Percentiles rank a stretch among this genome's conserved stretches.
phyloP scores from a whole-genome alignment of 306 rosid species.

The Pyrus pyrifolia region DNA sequence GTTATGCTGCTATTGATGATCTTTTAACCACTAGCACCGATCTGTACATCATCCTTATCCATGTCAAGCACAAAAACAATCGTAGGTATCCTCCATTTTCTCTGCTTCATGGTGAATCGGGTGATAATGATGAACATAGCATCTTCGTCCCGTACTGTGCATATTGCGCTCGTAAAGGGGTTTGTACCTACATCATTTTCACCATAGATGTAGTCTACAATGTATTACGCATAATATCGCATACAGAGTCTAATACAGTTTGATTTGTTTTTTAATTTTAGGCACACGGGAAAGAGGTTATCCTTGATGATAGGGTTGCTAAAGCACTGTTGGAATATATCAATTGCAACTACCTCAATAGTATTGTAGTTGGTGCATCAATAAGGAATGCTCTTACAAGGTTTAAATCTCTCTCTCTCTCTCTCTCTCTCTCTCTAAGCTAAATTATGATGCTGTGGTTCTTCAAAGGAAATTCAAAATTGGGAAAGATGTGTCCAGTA shows the following conservation, averaged over 20 bases:
- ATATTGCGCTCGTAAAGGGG: constrained; percentile 57
- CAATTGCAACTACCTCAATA: constrained; percentile 38
- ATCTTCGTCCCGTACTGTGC: constrained; percentile 54
- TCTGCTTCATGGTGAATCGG: constrained; percentile 13
- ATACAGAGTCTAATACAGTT: neutral
- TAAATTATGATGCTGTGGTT: constrained; percentile 6
- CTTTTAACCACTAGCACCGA: constrained; percentile 29
- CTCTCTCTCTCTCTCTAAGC: neutral
- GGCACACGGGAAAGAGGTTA: constrained; percentile 58
- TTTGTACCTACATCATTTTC: constrained; percentile 5
- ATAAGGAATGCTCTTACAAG: constrained; percentile 53
- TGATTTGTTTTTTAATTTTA: constrained; percentile 9
- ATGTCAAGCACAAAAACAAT: constrained; percentile 48
- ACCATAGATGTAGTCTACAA: neutral
- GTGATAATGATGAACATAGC: constrained; percentile 25
- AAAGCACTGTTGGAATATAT: constrained; percentile 55
- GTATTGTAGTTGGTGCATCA: constrained; percentile 66
- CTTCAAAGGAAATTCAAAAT: constrained; percentile 51
- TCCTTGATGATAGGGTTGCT: constrained; percentile 53
- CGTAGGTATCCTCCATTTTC: constrained; percentile 63
- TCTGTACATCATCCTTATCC: constrained; percentile 49
- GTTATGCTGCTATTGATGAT: constrained; percentile 48
- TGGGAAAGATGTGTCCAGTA: constrained; percentile 37
- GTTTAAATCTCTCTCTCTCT: constrained; percentile 23
- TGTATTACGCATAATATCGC: neutral